Percentiles rank a stretch among this genome's conserved stretches.
These are phyloP conservation scores for Hirsutella thompsonii DNA, from an alignment of 2,329 filamentous ascomycete genomes.

Conservation along the genomic window DNA sequence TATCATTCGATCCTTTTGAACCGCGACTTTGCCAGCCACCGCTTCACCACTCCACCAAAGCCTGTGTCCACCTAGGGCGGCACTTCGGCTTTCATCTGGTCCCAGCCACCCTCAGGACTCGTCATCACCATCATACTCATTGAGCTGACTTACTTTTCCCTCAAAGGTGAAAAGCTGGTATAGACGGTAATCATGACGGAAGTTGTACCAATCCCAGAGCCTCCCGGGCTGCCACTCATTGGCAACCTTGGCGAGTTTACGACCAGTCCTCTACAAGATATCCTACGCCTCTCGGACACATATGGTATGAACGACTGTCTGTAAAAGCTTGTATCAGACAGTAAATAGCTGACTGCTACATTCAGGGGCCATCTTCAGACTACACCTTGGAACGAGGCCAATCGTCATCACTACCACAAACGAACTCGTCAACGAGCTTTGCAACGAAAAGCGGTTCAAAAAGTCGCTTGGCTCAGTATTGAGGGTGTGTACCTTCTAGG, in stretches of 20 bases:
- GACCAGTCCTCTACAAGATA: slow-evolving; percentile 39
- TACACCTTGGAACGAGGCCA: slow-evolving; percentile 34
- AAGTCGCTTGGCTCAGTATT: slow-evolving; percentile 42
- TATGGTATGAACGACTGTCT: slow-evolving; percentile 38
- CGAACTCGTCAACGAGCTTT: slow-evolving; percentile 48
- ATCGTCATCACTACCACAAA: slow-evolving; percentile 38
- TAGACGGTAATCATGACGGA: slow-evolving; percentile 16
- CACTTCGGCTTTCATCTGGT: too few relatives aligned
- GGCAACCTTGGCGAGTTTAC: slow-evolving; percentile 55
- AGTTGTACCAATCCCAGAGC: slow-evolving; percentile 44
- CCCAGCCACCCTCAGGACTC: too few relatives aligned
- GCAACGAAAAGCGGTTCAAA: slow-evolving; percentile 52
- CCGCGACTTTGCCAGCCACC: too few relatives aligned
- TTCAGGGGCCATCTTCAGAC: slow-evolving; percentile 45
- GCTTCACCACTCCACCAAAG: too few relatives aligned
- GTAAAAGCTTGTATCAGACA: neutral
- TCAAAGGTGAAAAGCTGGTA: neutral
- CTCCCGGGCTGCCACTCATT: slow-evolving; percentile 49
- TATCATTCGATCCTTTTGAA: too few relatives aligned
- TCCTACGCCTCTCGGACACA: slow-evolving; percentile 45
- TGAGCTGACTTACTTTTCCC: neutral
- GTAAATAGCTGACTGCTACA: neutral
- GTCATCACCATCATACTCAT: too few relatives aligned
- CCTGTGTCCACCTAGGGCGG: too few relatives aligned
- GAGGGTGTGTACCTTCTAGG: slow-evolving; percentile 12